These are phyloP conservation scores for Kappamyces sp. DNA, from an alignment of 192 early-diverging fungal species.

Conservation along the genomic window DNA sequence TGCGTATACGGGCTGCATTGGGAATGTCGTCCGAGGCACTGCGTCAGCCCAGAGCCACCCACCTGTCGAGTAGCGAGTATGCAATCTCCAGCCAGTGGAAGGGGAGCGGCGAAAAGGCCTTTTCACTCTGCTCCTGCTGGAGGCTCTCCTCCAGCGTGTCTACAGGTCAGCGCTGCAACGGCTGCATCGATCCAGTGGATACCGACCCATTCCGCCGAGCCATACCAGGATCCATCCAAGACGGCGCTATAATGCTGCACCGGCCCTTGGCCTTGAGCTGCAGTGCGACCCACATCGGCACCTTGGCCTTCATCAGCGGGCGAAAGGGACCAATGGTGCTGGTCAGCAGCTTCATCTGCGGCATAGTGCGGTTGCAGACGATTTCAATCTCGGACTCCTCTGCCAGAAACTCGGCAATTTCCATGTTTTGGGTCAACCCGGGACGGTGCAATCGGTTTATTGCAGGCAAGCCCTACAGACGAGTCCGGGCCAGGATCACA, in stretches of 20 bases:
- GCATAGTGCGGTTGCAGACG: constrained; percentile 65
- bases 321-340: constrained; percentile 72
- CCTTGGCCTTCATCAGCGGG: constrained; percentile 67
- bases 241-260: constrained; percentile 72
- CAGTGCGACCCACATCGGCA: constrained; percentile 86
- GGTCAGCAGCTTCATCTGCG: constrained; percentile 65
- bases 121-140: constrained; percentile 57
- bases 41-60: constrained; percentile 15
- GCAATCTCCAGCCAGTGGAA: constrained; percentile 79
- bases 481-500: neutral
- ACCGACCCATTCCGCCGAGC: too few relatives aligned
- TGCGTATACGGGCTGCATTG: constrained; percentile 62
- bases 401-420: constrained; percentile 82
- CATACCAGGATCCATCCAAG: constrained; percentile 73
- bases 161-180: constrained; percentile 14
- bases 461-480: too few relatives aligned
- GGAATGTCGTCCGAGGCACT: constrained; percentile 82
- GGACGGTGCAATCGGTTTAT: too few relatives aligned
- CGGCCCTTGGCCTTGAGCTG: constrained; percentile 75
- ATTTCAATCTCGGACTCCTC: constrained; percentile 72
- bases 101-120: constrained; percentile 66
- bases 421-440: constrained; percentile 6
- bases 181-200: neutral
- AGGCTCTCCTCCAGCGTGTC: constrained; percentile 59
- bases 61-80: constrained; percentile 70